Percentiles rank a stretch among this genome's conserved stretches.
Evolutionary conservation across 192 early-diverging fungal species (phyloP).

Genomic region (Glomus cerebriforme): DNA sequence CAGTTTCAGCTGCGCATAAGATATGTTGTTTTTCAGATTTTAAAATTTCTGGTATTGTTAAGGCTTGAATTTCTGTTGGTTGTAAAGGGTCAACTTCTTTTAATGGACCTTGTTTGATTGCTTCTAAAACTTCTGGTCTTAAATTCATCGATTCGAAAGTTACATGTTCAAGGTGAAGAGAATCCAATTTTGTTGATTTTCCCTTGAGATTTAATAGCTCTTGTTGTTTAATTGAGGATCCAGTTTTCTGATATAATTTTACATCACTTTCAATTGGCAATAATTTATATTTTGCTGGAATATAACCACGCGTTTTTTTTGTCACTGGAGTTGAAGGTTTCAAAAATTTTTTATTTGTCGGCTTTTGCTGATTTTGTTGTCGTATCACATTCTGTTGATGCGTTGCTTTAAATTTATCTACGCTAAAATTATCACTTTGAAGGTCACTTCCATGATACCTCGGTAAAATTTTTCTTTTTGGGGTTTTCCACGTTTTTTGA

Average conservation of each 20-base stretch:
- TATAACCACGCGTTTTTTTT: constrained; percentile 52
- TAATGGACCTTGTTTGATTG: constrained; percentile 38
- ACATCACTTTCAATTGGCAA: constrained; percentile 59
- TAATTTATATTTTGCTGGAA: constrained; percentile 61
- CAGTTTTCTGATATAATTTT: constrained; percentile 22
- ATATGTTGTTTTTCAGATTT: constrained; percentile 48
- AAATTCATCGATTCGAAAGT: constrained; percentile 70
- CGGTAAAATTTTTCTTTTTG: neutral
- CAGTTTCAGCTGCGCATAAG: constrained; percentile 86
- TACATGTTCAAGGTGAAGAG: constrained; percentile 12
- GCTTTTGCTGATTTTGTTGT: neutral
- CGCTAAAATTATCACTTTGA: neutral
- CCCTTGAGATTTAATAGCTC: neutral
- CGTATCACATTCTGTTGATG: neutral
- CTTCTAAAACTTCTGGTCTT: constrained; percentile 52
- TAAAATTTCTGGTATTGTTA: constrained; percentile 76
- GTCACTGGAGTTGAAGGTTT: constrained; percentile 13
- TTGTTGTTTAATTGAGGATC: constrained; percentile 6
- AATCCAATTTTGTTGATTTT: neutral
- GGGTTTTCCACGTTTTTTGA: neutral
- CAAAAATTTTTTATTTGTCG: neutral
- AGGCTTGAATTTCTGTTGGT: constrained; percentile 85
- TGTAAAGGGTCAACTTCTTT: constrained; percentile 41
- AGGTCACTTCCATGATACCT: neutral
- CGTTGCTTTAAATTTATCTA: neutral